Percentiles rank a stretch among this genome's conserved stretches.
These are phyloP conservation scores for Gymnopilus junonius DNA, from an alignment of 768 basidiomycete species.

Conservation along the genomic window DNA sequence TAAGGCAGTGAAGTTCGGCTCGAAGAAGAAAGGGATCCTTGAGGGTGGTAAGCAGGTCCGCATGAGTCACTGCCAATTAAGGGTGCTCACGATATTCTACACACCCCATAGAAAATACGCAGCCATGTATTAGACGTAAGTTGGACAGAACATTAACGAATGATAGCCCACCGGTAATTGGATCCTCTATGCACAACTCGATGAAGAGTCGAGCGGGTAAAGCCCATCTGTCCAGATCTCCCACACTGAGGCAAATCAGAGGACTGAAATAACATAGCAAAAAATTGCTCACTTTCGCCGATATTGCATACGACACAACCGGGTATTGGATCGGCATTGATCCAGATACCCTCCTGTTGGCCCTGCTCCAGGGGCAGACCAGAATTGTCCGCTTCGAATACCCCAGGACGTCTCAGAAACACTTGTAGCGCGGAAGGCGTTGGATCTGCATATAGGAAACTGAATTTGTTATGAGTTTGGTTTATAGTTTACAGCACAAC, in stretches of 20 bases:
- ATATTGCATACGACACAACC: conserved; percentile 91
- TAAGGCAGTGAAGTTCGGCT: conserved; percentile 81
- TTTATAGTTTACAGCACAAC: not conserved
- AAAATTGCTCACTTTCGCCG: conserved; percentile 74
- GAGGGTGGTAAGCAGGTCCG: conserved; percentile 1
- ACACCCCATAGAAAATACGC: not conserved
- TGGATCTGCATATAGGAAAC: conserved; percentile 86
- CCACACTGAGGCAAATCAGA: conserved; percentile 64
- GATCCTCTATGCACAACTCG: conserved; percentile 78
- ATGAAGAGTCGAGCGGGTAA: conserved; percentile 87
- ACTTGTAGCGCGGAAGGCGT: conserved; percentile 85
- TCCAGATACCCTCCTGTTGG: conserved; percentile 70
- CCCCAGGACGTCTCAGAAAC: conserved; percentile 54
- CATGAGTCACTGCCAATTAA: not conserved
- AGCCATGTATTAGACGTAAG: not conserved
- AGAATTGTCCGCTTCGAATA: conserved; percentile 28
- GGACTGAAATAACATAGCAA: not conserved
- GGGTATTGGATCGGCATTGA: conserved; percentile 82
- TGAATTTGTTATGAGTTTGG: conserved; percentile 33
- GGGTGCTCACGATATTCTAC: conserved; percentile 73
- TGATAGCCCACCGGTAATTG: conserved; percentile 59
- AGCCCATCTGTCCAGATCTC: conserved; percentile 89
- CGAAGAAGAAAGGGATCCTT: conserved; percentile 93
- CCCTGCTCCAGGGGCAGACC: conserved; percentile 57
- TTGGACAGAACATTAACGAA: not conserved